Conservation (phyloP, 371 early-diverging fungal genomes). For the Saksenaea vasiformis region DNA sequence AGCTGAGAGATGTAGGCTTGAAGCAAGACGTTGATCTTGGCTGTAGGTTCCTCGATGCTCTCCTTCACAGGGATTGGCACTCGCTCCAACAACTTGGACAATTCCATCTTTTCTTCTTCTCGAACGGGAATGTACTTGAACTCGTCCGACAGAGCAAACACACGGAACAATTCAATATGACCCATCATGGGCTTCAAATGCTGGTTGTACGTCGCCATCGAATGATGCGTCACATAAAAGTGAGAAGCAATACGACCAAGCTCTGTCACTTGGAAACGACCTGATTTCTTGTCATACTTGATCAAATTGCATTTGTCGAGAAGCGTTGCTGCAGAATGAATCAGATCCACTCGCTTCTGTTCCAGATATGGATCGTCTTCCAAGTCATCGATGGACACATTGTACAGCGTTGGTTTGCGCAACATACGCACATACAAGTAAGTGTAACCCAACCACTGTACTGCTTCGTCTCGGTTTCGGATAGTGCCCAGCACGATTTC, state of each 20-base stretch:
- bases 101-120: conserved; percentile 94
- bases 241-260: conserved; percentile 96
- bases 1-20: conserved; percentile 94
- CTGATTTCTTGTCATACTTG: conserved; percentile 91
- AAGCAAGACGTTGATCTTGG: conserved; percentile 94
- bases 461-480: conserved; percentile 90
- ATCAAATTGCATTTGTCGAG: conserved; percentile 89
- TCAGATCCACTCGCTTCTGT: conserved; percentile 87
- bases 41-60: conserved; percentile 85
- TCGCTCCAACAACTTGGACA: conserved; percentile 89
- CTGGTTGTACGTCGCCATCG: conserved; percentile 93
- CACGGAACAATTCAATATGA: conserved; percentile 89
- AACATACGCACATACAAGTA: conserved; percentile 98
- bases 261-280: conserved; percentile 87
- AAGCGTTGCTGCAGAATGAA: conserved; percentile 84
- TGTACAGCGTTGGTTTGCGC: conserved; percentile 84
- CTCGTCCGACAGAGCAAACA: conserved; percentile 90
- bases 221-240: conserved; percentile 89
- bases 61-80: conserved; percentile 96
- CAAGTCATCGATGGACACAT: conserved; percentile 69
- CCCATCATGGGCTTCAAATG: conserved; percentile 91
- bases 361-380: conserved; percentile 83
- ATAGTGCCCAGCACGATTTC: conserved; percentile 97
- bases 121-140: conserved; percentile 95
- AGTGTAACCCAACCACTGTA: conserved; percentile 96